Evolutionary conservation across 139 green algal species (phyloP), one percentile per base, ranked within the genome.

Genomic region (Auxenochlorella pyrenoidosa): DNA sequence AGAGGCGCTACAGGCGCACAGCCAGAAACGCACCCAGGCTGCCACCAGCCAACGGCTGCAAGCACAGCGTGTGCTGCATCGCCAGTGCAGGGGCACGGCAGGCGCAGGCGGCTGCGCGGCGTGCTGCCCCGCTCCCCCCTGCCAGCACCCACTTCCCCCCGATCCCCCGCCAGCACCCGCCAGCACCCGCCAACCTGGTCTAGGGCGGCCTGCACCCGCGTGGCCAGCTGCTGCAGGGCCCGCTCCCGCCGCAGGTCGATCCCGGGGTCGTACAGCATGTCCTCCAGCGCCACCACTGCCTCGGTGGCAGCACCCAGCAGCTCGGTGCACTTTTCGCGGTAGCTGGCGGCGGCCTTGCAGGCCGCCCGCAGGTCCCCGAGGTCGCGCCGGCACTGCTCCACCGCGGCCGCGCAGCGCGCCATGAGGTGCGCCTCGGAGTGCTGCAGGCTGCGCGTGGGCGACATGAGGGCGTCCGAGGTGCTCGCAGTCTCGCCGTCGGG

Each of bases 301-400:
- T 85, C 89, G 43, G 83, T 89, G 38, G 88, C 89, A 5, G 89
- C 84, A 41, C 68, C 79, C 65, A 94, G 47, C 63, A 93, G 19
- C 40, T 82, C 84, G 6, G 59, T 71, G 79, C 89, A 94, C 72
- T 90, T 91, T 77, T 94, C 91, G 1, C 85, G 76, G 44, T 92
- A 75, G 24, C 68, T 76, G 66, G 47, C 83, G 24, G 88, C 88
- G 3, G 21, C 79, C n/a, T 93, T 90, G 60, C 79, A 83, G 24
- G 63, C 54, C 0, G 30, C 32, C 19, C 90, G 88, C 63, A 94
- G 88, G 47, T 92, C 85, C 1, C 24, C 60, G 40, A 85, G 63
- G 80, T 85, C 63, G 5, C 16, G 8, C 0, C 80, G 80, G 30
- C 80, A 85, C 40, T 76, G 60, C 80, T 85, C 41, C n/a, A 93